Conservation (phyloP, 331 rosid genomes). For the Acacia concinna region DNA sequence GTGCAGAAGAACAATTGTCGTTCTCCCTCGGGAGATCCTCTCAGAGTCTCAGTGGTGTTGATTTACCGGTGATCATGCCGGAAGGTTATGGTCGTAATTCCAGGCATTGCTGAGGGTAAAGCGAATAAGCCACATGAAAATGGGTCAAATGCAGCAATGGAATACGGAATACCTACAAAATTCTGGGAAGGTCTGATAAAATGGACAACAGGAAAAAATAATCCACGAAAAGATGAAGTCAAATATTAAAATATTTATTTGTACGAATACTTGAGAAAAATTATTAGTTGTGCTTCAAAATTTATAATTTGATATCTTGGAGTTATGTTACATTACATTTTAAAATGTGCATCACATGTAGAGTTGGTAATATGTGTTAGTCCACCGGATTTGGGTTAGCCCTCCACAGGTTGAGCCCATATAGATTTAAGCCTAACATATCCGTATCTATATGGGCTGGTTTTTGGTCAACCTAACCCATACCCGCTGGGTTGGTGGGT, state of each 20-base stretch:
- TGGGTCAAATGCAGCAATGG: no score
- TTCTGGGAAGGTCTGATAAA: not conserved
- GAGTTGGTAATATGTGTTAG: no score
- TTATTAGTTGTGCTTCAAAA: not conserved
- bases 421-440: no score
- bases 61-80: not conserved
- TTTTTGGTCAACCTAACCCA: no score
- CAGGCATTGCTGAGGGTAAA: not conserved
- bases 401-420: no score
- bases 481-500: no score
- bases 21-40: not conserved
- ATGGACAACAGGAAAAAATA: not conserved
- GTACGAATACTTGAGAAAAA: not conserved
- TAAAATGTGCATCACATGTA: not conserved
- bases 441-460: no score
- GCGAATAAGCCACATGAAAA: not conserved
- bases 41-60: not conserved
- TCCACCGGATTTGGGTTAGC: no score
- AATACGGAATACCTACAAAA: not conserved
- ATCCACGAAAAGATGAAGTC: not conserved
- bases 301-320: not conserved
- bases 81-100: not conserved
- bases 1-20: conserved; percentile 34
- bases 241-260: not conserved
- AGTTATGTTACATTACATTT: not conserved